Base-by-base conservation (phyloP, 1,284 basidiomycete genomes). In the Tylopilus sp. region DNA sequence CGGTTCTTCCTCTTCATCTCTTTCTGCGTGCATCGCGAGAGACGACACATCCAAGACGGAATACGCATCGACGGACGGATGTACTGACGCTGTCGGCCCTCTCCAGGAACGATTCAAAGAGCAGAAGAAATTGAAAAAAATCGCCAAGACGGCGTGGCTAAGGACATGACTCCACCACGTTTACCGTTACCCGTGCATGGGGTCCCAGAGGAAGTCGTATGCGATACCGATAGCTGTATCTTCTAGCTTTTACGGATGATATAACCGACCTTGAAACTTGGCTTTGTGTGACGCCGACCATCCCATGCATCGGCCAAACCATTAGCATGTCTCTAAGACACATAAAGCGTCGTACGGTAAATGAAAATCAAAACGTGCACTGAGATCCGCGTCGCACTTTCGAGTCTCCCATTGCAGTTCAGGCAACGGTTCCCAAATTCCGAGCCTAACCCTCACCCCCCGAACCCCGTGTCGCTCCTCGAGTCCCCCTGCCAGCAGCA, bases 131-230 rank as follows among this genome's bases (percentile, higher is more conserved):
- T 74, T 77, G 66, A 91, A 92, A 75, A 92, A 91, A 72, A 78
- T 85, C 7, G 83, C 89, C 41, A 90, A 89, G 71, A 91, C 89
- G 8, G 91, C 91, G 7, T 94, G 91, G 91, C 66, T 94, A 57
- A 80, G 90, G 66, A 89, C 87, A 2, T 62, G 61, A 62, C 21
- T 15, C 29, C 10, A 30, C 33, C 17, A 24, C 39, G 17, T 33
- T 36, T 28, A 17, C 37, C n/a, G n/a, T 26, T 36, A 21, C 29
- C 29, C 6, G 14, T 34, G 14, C n/a, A 4, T 12, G n/a, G 12
- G 15, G 4, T 15, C 24, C 15, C 30, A n/a, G 29, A 30, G 24
- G 44, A 36, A 44, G 18, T 18, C 37, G 34, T 28, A 18, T 29
- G 33, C 37, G 10, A 42, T 31, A 9, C 28, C 18, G 35, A 40